Evolutionary conservation across 2,329 filamentous ascomycete genomes (phyloP), one percentile per base, ranked within the genome.

Genomic region (Arthrobotrys conoides): DNA sequence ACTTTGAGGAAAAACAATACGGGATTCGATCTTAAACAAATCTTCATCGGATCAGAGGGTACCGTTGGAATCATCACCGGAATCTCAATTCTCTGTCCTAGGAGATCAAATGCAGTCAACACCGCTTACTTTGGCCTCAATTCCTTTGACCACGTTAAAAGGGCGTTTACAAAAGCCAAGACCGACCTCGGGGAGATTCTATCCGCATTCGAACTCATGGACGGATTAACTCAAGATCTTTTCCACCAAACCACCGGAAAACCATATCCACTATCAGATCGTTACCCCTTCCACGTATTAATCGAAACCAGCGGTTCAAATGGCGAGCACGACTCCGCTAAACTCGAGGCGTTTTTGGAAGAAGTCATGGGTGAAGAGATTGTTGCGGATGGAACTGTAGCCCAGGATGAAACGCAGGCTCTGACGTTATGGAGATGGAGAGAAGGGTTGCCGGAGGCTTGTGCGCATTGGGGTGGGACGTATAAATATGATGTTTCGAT

Each of bases 401-500:
- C 96, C 0, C 92, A 98, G 85, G 92, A 97, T 83, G 93, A 96
- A 85, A 97, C 95, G 0, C 96, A 99, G 85, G 88, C 92, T 81
- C 90, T 90, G 83, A 88, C 91, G 2, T 88, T 99, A 65, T 99
- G 96, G 96, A 88, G 89, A 76, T 98, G 94, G 90, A 90, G 96
- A 80, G 96, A 99, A 87, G 93, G 94, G 81, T 93, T 99, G 81
- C 91, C 94, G 0, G 96, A 99, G 86, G 91, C 91, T 55, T 87
- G 96, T 27, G 93, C 93, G 80, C 94, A 97, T 84, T 93, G 92
- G 85, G 96, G 96, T 75, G 96, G 94, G 53, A 94, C 96, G 8
- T 99, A 99, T 89, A 99, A 99, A 86, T 99, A 99, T 84, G 96
- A 99, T 83, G 88, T 99, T 36, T 98, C 96, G 5, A 97, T 99